Conservation (phyloP, 1,284 basidiomycete species). For the Cystobasidiaceae sp. region DNA sequence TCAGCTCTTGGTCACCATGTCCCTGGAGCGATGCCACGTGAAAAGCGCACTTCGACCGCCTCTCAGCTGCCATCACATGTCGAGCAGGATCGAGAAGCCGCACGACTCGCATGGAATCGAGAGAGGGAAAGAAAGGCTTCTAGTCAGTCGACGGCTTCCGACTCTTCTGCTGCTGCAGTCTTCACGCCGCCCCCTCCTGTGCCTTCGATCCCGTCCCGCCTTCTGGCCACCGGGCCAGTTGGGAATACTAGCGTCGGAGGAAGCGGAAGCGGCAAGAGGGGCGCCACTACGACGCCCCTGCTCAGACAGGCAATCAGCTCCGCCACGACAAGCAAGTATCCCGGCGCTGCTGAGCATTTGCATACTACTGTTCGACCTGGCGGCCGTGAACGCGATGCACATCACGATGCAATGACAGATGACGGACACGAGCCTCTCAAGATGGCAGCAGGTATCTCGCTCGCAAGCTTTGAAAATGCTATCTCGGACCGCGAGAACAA, state of each 20-base stretch:
- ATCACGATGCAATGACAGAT: background rate
- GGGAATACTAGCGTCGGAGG: background rate
- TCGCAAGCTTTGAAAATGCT: background rate
- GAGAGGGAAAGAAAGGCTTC: conserved; percentile 9
- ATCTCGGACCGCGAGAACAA: background rate
- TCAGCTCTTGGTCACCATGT: background rate
- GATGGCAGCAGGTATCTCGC: background rate
- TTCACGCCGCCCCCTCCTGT: background rate
- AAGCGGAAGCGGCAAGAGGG: background rate
- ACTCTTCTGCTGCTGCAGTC: conserved; percentile 4
- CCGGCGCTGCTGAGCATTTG: background rate
- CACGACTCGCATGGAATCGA: background rate
- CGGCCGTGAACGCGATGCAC: background rate
- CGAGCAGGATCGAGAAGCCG: background rate
- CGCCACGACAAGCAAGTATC: background rate
- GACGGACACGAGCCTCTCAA: background rate
- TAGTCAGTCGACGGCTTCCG: conserved; percentile 1
- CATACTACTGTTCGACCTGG: background rate
- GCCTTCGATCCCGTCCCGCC: background rate
- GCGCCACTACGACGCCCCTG: background rate
- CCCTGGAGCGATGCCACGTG: background rate
- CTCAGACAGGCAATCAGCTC: conserved; percentile 2
- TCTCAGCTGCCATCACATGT: background rate
- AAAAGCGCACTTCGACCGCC: background rate
- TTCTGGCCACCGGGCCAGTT: background rate